These are phyloP conservation scores for Talaromyces thailandensis DNA, from an alignment of 495 filamentous ascomycete genomes.

Conservation along the genomic window DNA sequence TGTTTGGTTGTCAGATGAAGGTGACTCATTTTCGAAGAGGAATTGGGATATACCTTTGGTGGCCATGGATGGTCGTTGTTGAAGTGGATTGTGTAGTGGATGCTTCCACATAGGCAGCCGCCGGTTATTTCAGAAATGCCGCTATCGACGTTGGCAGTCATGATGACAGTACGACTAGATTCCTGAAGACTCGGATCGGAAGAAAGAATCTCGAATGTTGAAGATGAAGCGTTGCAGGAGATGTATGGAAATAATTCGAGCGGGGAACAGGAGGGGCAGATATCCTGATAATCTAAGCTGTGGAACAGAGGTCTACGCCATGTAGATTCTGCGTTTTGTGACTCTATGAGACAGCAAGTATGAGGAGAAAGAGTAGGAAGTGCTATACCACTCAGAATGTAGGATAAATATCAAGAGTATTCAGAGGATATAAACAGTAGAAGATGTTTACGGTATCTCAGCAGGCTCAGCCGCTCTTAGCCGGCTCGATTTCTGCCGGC, in stretches of 20 bases:
- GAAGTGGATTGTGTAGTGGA: background rate
- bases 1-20: background rate
- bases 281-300: background rate
- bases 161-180: background rate
- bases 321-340: too few species aligned
- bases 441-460: too few species aligned
- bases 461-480: too few species aligned
- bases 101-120: background rate
- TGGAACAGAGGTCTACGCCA: background rate
- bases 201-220: background rate
- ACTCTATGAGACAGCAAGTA: background rate
- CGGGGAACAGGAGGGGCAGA: background rate
- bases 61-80: background rate
- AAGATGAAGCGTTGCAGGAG: background rate
- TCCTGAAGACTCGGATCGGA: background rate
- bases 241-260: background rate
- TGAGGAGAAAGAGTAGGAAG: background rate
- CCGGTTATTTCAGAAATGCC: background rate
- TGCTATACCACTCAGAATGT: background rate
- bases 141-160: background rate
- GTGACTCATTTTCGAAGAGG: background rate
- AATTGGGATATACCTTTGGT: background rate
- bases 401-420: background rate
- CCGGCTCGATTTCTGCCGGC: too few species aligned
- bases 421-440: too few species aligned